Evolutionary conservation across 2,329 filamentous ascomycete species (phyloP), one percentile per base, ranked within the genome.

Genomic region (Cladosporium oxysporum): DNA sequence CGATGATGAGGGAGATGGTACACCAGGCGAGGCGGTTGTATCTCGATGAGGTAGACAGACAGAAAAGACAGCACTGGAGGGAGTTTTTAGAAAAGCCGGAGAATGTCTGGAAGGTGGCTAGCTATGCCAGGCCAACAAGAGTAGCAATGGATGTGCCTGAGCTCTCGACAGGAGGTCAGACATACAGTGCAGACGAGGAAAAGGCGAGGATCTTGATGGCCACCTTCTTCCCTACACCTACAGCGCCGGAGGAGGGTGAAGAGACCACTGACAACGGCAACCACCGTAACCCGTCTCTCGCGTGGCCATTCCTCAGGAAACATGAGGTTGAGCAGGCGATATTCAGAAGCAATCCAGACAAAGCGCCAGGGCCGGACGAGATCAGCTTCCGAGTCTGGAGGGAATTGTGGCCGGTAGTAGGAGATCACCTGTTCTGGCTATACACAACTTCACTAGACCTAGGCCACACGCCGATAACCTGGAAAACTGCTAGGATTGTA

Each of bases 51-150:
- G 52, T 29, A 59, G 26, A 57, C 26, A 26, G 31, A 35, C 53
- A 57, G 28, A 57, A 57, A 28, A 26, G 53, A 33, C 21, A 57
- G 18, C 53, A 57, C n/a, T 57, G 53, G 53, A 57, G 16, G 28
- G 53, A 57, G 18, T 57, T 57, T 11, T 31, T 57, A 26, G 53
- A 57, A n/a, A 35, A 57, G 21, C 53, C 53, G 21, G 31, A 57
- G 26, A 57, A 57, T 35, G 31, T 57, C 53, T 57, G 26, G 53
- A 57, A 57, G 31, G 53, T 28, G 12, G 31, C 26, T 31, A 57
- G 28, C 21, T 33, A 57, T 35, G 53, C 53, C 10, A 29, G 16
- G 26, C 21, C 21, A 6, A 21, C 21, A n/a, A 31, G 28, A 31
- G 14, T 14, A 26, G 28, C 53, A 29, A 57, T n/a, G 26, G 21